phyloP scores from a whole-genome alignment of 108 stramenopile species.

The Asterionellopsis glacialis region DNA sequence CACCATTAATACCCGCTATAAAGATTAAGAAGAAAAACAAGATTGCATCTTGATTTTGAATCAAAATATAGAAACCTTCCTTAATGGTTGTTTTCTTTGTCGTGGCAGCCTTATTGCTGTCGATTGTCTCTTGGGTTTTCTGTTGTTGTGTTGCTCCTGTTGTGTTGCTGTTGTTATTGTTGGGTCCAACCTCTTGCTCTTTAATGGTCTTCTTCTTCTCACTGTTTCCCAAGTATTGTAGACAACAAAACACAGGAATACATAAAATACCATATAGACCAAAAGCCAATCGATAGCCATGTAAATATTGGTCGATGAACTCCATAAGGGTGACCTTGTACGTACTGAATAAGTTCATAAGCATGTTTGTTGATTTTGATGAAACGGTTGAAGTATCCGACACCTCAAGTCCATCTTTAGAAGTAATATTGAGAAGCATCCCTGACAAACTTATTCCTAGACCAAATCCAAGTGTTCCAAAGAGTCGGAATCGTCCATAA shows the following conservation, averaged over 20 bases:
- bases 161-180: too few relatives aligned
- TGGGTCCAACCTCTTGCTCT: too few relatives aligned
- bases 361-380: too few relatives aligned
- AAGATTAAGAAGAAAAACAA: background rate
- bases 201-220: background rate
- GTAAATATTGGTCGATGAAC: too few relatives aligned
- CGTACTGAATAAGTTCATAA: too few relatives aligned
- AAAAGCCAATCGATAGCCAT: background rate
- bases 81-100: background rate
- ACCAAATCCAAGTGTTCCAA: slow-evolving; percentile 81
- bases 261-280: background rate
- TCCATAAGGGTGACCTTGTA: too few relatives aligned
- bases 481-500: slow-evolving; percentile 73
- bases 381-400: too few relatives aligned
- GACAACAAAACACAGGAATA: background rate
- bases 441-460: slow-evolving; percentile 24
- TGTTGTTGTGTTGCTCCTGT: background rate
- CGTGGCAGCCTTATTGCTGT: too few relatives aligned
- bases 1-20: background rate
- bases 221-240: background rate
- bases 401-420: too few relatives aligned
- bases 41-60: background rate
- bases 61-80: background rate
- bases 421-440: too few relatives aligned
- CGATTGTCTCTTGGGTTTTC: too few relatives aligned